Base-by-base conservation (phyloP, 768 basidiomycete species). In the Strobilomyces confusus region DNA sequence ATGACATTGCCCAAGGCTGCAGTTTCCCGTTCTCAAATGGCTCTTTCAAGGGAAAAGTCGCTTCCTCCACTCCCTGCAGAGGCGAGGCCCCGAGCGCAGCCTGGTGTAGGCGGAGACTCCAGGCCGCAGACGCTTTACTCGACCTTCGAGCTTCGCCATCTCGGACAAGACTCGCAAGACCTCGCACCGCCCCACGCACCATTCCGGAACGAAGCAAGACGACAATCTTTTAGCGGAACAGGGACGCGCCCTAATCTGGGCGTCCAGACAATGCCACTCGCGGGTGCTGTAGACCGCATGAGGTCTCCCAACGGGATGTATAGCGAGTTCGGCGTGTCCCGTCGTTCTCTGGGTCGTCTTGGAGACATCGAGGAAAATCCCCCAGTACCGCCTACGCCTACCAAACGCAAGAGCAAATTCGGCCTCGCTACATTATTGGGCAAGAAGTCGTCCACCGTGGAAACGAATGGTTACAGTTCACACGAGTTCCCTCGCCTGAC, bases 171-270 rank as follows among this genome's bases (percentile, higher is more conserved):
- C 14, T 65, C 70, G 0, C 73, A 78, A 42, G 80, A 80, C 53
- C 82, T 87, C 61, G 59, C 77, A 9, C 83, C 82, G 29, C 85
- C 86, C 3, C 78, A 81, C 46, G 79, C 83, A 4, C 77, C 84
- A 4, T 89, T 89, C 76, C 79, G 79, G 40, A 72, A 61, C 17
- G 87, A 89, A 51, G 58, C 61, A 34, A 77, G 90, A 55, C 76
- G 90, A 41, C 90, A 91, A 65, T 92, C 90, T 3, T 91, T 92
- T 56, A 75, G 82, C 37, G 91, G 89, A 17, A 70, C 81, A 20
- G 72, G 80, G 14, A 79, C 83, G 7, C 77, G 78, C 19, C 82
- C 87, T 8, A 78, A 78, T 48, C 63, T 81, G 20, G 72, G 64
- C 9, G 58, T 74, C 22, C 83, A 82, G 59, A 85, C 79, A 11